Conservation (phyloP, 352 stramenopile genomes). For the Globisporangium irregulare region DNA sequence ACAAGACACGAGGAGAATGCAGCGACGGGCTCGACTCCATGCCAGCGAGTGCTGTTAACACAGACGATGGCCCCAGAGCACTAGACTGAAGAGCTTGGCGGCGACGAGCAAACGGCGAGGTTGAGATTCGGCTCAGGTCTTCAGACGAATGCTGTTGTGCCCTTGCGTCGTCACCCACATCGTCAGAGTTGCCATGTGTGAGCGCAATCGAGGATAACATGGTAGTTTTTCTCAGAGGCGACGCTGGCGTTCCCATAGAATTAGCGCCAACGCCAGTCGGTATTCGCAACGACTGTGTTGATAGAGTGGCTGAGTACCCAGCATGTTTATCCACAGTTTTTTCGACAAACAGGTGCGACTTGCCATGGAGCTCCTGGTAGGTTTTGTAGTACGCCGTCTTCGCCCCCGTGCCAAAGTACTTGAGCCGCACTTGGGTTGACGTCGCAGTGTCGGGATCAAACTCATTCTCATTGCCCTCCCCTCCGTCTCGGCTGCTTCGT, state of each 20-base stretch:
- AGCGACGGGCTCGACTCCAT: slow-evolving; percentile 23
- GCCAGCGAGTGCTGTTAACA: background rate
- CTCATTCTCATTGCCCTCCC: slow-evolving; percentile 18
- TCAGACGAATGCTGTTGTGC: background rate
- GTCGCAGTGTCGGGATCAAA: background rate
- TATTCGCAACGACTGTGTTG: slow-evolving; percentile 11
- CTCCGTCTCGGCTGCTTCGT: background rate
- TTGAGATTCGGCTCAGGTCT: background rate
- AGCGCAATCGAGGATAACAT: slow-evolving; percentile 10
- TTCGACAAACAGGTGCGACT: slow-evolving; percentile 55
- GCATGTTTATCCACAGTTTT: background rate
- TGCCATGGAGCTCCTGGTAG: slow-evolving; percentile 54
- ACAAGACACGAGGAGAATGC: slow-evolving; percentile 48
- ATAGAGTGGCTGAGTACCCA: slow-evolving; percentile 2
- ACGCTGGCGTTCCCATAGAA: background rate
- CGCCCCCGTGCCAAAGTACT: slow-evolving; percentile 49
- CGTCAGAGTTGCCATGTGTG: background rate
- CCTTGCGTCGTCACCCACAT: background rate
- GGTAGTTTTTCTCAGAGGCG: background rate
- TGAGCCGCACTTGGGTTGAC: slow-evolving; percentile 13
- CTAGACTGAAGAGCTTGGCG: slow-evolving; percentile 18
- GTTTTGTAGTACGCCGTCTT: slow-evolving; percentile 52
- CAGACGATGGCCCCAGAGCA: background rate
- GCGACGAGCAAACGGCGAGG: background rate
- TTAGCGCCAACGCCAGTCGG: slow-evolving; percentile 11